Percentiles rank a stretch among this genome's conserved stretches.
Evolutionary conservation across 768 basidiomycete genomes (phyloP).

Genomic region (Tylopilus sp.): DNA sequence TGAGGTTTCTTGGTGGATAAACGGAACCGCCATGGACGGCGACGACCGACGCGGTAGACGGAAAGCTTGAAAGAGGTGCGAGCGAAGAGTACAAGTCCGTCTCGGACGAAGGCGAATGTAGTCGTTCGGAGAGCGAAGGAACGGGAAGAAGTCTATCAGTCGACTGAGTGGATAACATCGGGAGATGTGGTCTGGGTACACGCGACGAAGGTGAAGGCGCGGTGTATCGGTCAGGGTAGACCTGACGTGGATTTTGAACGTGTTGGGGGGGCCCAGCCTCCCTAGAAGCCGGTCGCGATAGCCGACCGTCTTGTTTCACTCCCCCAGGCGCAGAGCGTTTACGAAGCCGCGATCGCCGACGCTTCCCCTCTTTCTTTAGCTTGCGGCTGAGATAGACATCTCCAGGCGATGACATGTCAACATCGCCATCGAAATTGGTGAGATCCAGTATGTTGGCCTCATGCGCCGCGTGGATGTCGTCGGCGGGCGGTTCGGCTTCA

Average conservation of each 20-base stretch:
- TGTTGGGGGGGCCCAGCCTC: not conserved
- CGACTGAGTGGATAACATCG: conserved; percentile 14
- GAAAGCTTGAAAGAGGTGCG: conserved; percentile 1
- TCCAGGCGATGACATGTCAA: conserved; percentile 53
- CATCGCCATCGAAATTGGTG: conserved; percentile 78
- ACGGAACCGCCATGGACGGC: not conserved
- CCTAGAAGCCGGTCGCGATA: not conserved
- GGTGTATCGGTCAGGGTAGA: not conserved
- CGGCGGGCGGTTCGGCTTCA: conserved; percentile 27
- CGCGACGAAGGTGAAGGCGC: not conserved
- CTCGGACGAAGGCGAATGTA: conserved; percentile 10
- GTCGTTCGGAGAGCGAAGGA: conserved; percentile 21
- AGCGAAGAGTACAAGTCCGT: conserved; percentile 6
- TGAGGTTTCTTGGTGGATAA: conserved; percentile 4
- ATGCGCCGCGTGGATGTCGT: conserved; percentile 36
- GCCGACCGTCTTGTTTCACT: conserved; percentile 11
- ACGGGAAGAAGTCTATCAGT: conserved; percentile 18
- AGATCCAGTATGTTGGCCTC: conserved; percentile 58
- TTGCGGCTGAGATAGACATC: conserved; percentile 50
- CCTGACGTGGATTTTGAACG: not conserved
- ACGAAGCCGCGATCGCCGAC: conserved; percentile 49
- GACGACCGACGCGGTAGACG: conserved; percentile 6
- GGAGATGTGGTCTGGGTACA: not conserved
- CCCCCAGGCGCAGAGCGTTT: conserved; percentile 14
- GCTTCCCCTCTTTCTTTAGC: conserved; percentile 59